phyloP scores from a whole-genome alignment of 1,139 yeast species.

The Debaryomycetaceae sp. region DNA sequence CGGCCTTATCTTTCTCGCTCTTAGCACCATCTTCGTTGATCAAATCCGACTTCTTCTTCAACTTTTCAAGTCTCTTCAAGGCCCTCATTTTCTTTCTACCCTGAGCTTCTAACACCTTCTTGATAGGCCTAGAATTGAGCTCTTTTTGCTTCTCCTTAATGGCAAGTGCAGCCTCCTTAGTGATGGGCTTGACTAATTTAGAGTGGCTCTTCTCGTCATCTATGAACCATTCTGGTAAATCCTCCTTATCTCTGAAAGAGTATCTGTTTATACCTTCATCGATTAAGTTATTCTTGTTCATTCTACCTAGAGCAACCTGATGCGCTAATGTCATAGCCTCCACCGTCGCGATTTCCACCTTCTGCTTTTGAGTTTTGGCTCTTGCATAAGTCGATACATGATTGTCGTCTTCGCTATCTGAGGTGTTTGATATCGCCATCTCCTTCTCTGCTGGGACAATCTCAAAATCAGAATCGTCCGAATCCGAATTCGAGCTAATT shows the following conservation, averaged over 20 bases:
- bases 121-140: constrained; percentile 94
- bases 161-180: constrained; percentile 95
- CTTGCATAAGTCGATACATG: constrained; percentile 30
- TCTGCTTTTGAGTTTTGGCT: constrained; percentile 50
- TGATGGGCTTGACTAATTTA: constrained; percentile 83
- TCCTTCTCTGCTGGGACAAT: constrained; percentile 46
- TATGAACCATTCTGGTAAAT: constrained; percentile 91
- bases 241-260: constrained; percentile 86
- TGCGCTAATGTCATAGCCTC: constrained; percentile 99
- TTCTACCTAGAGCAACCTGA: constrained; percentile 87
- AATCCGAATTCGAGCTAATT: constrained; percentile 8
- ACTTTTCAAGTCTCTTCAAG: constrained; percentile 76
- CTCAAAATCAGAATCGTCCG: constrained; percentile 49
- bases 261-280: constrained; percentile 92
- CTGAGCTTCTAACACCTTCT: constrained; percentile 95
- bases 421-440: constrained; percentile 19
- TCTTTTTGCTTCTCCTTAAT: constrained; percentile 85
- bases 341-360: constrained; percentile 82
- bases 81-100: constrained; percentile 98
- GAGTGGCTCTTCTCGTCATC: constrained; percentile 90
- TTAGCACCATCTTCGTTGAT: constrained; percentile 85
- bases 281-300: constrained; percentile 73
- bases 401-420: constrained; percentile 47
- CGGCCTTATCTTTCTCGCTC: constrained; percentile 91
- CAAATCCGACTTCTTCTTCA: constrained; percentile 90